Conservation (phyloP, 768 basidiomycete species). For the Boletellus ananiceps region DNA sequence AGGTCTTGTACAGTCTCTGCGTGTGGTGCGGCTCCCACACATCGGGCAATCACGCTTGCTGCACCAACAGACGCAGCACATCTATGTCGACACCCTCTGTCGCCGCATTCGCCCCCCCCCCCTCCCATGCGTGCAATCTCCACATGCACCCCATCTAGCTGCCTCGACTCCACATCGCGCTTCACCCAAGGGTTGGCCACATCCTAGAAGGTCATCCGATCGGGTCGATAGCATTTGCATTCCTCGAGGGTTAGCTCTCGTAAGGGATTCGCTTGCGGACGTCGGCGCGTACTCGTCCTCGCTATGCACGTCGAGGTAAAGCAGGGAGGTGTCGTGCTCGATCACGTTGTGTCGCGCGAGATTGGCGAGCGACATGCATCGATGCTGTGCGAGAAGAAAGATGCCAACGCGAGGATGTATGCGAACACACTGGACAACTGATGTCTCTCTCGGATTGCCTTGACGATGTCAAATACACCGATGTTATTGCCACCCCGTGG, state of each 20-base stretch:
- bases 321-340: slow-evolving; percentile 60
- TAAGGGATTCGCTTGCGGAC: slow-evolving; percentile 31
- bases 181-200: slow-evolving; percentile 50
- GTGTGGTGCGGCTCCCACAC: slow-evolving; percentile 32
- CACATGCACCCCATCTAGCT: slow-evolving; percentile 43
- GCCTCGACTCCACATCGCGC: slow-evolving; percentile 42
- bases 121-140: slow-evolving; percentile 63
- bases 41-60: slow-evolving; percentile 43
- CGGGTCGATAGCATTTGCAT: slow-evolving; percentile 24
- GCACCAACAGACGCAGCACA: too few species aligned
- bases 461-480: too few species aligned
- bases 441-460: slow-evolving; percentile 48
- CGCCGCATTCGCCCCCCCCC: slow-evolving; percentile 30
- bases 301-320: slow-evolving; percentile 43
- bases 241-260: slow-evolving; percentile 37
- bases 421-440: slow-evolving; percentile 34
- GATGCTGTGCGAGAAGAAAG: slow-evolving; percentile 37
- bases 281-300: slow-evolving; percentile 45
- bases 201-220: slow-evolving; percentile 29
- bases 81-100: slow-evolving; percentile 35
- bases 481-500: too few species aligned
- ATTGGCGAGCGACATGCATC: slow-evolving; percentile 34
- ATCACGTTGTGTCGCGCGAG: too few species aligned
- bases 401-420: slow-evolving; percentile 38
- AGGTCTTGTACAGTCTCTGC: slow-evolving; percentile 28